Percentiles rank a stretch among this genome's conserved stretches.
Conservation (phyloP, 2,329 filamentous ascomycete genomes). For the Lithohypha guttulata region DNA sequence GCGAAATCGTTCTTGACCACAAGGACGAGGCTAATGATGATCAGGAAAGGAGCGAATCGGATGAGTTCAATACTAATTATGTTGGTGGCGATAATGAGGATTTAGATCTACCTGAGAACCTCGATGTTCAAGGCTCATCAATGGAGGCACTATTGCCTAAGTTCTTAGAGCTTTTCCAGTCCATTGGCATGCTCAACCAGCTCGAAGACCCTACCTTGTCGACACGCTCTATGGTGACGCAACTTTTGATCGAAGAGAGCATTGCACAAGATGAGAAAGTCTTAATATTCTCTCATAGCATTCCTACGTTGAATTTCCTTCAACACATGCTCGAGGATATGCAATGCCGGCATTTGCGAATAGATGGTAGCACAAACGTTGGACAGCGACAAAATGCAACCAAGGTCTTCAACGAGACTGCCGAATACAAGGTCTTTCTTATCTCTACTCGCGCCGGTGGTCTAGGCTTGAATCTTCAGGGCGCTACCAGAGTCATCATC, state of each 20-base stretch:
- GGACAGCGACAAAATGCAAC: conserved; percentile 50
- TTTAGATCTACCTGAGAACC: conserved; percentile 14
- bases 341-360: conserved; percentile 39
- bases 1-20: no score
- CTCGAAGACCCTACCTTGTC: conserved; percentile 45
- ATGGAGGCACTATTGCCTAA: conserved; percentile 24
- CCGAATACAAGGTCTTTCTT: conserved; percentile 51
- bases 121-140: conserved; percentile 28
- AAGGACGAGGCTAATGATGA: no score
- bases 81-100: conserved; percentile 2
- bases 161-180: conserved; percentile 27
- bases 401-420: conserved; percentile 56
- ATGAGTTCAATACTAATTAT: conserved; percentile 1
- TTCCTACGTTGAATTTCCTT: conserved; percentile 60
- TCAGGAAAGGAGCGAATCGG: conserved; percentile 19
- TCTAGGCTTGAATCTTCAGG: conserved; percentile 69
- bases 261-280: conserved; percentile 57
- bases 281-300: conserved; percentile 67
- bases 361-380: conserved; percentile 57
- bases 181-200: background rate
- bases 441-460: conserved; percentile 79
- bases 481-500: conserved; percentile 76
- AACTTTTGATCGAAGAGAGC: conserved; percentile 58
- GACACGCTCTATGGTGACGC: conserved; percentile 57
- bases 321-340: conserved; percentile 39